Evolutionary conservation across 331 rosid genomes (phyloP), one percentile per base, ranked within the genome.

Genomic region (Malus hybrid): DNA sequence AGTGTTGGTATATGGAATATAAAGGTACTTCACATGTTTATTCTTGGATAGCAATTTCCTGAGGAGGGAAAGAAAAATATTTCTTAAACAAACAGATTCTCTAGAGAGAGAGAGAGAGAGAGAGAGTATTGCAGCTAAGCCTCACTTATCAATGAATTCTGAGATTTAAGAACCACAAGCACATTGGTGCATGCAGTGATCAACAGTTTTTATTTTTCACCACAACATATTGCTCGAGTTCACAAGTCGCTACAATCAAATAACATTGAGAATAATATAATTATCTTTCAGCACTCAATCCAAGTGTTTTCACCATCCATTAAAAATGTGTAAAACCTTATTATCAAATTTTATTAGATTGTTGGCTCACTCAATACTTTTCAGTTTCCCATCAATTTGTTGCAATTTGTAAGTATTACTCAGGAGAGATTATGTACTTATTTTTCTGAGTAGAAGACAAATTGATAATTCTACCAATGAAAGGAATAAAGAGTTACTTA

Each of bases 11-110:
- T 90, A 93, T 18, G 97, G 97, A 67, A 93, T 87, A 69, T 93
- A 69, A 67, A 93, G 95, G 82, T 91, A 93, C 82, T 93, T 93
- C 76, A 93, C 89, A 82, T 93, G 97, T 87, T 90, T 93, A 79
- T 93, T 93, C 59, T 93, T 95, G 48, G 93, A 84, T 42, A 93
- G 86, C 76, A 87, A 80, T 75, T 93, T 93, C 88, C 98, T 93
- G 85, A 78, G 66, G 60, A 70, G 42, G 73, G 73, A 69, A 60
- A 60, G 61, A 19, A 56, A 77, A 62, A 7, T 6, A 19, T 60
- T 52, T 27, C 13, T 29, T 13, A 4, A 27, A 65, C 50, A 78
- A 68, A 42, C 20, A 14, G 34, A 29, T 39, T 10, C 27, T 6
- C 5, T 55, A 32, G 34, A 34, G 56, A 29, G 75, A 59, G 67